Conservation (phyloP, 495 filamentous ascomycete species). For the Penicillium desertorum region DNA sequence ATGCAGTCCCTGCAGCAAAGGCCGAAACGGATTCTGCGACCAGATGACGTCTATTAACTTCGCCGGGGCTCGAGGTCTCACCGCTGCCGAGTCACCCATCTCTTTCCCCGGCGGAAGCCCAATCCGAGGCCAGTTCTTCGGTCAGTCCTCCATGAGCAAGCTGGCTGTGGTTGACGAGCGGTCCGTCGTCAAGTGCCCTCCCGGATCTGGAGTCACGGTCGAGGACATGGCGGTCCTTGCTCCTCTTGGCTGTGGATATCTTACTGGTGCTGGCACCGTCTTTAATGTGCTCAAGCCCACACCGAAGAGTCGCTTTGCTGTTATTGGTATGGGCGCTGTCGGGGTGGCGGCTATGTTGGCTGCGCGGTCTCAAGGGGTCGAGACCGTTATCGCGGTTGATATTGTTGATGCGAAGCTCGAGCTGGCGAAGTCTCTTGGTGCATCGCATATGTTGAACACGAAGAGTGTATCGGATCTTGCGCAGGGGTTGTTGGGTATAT, state of each 20-base stretch:
- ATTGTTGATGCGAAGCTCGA: slow-evolving; percentile 41
- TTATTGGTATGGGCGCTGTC: slow-evolving; percentile 46
- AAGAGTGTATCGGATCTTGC: slow-evolving; percentile 25
- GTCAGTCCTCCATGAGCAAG: slow-evolving; percentile 42
- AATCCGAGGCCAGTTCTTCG: slow-evolving; percentile 44
- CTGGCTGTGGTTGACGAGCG: slow-evolving; percentile 36
- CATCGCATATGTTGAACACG: slow-evolving; percentile 42
- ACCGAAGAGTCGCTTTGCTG: slow-evolving; percentile 23
- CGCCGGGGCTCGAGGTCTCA: slow-evolving; percentile 25
- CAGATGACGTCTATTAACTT: slow-evolving; percentile 42
- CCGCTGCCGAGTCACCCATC: slow-evolving; percentile 20
- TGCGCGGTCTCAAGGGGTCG: slow-evolving; percentile 24
- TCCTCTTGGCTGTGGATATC: slow-evolving; percentile 50
- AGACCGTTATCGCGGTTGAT: slow-evolving; percentile 44
- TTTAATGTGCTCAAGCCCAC: slow-evolving; percentile 39
- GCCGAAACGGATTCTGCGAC: slow-evolving; percentile 30
- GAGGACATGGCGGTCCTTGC: slow-evolving; percentile 37
- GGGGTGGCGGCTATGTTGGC: slow-evolving; percentile 44
- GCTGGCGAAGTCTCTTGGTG: slow-evolving; percentile 43
- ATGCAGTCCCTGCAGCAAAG: slow-evolving; percentile 29
- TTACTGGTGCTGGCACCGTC: slow-evolving; percentile 48
- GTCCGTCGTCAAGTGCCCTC: slow-evolving; percentile 31
- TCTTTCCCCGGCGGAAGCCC: slow-evolving; percentile 24
- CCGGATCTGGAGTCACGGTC: slow-evolving; percentile 1
- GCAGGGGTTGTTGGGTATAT: slow-evolving; percentile 25